These are phyloP conservation scores for Ophiostoma sp. DNA, from an alignment of 2,329 filamentous ascomycete genomes.

Conservation along the genomic window DNA sequence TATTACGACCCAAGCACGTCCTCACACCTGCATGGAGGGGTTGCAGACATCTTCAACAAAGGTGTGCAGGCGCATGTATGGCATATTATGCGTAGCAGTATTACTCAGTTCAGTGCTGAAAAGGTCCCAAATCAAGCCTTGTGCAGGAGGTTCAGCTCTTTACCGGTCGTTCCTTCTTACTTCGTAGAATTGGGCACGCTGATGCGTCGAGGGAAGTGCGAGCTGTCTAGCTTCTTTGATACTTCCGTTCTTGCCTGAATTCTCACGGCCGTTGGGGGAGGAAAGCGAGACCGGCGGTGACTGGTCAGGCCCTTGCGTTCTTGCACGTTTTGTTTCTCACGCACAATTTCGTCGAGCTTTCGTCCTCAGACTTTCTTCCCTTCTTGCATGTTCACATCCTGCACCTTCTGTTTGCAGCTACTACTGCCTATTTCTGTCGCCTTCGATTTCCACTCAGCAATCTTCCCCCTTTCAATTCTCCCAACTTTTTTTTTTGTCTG, in stretches of 20 bases:
- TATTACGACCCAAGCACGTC: background rate
- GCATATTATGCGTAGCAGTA: background rate
- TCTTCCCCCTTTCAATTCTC: background rate
- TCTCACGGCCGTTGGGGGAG: background rate
- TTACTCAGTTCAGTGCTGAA: background rate
- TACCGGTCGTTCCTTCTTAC: slow-evolving; percentile 3
- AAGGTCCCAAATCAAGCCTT: background rate
- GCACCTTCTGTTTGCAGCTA: background rate
- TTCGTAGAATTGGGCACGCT: background rate
- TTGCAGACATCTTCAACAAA: background rate
- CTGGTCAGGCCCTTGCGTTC: background rate
- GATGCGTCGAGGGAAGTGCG: slow-evolving; percentile 8
- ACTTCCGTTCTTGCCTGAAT: slow-evolving; percentile 5
- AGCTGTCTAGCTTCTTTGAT: background rate
- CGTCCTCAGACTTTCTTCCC: background rate
- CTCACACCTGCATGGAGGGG: slow-evolving; percentile 8
- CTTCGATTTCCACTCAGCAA: background rate
- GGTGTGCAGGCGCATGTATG: background rate
- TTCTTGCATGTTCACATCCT: background rate
- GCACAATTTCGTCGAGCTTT: background rate
- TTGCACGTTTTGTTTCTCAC: slow-evolving; percentile 8
- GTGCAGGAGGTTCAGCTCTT: slow-evolving; percentile 13
- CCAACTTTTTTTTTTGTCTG: background rate
- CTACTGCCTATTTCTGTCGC: background rate
- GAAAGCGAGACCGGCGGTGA: slow-evolving; percentile 20